Base-by-base conservation (phyloP, 257 asterid genomes). In the Plantago ovata region DNA sequence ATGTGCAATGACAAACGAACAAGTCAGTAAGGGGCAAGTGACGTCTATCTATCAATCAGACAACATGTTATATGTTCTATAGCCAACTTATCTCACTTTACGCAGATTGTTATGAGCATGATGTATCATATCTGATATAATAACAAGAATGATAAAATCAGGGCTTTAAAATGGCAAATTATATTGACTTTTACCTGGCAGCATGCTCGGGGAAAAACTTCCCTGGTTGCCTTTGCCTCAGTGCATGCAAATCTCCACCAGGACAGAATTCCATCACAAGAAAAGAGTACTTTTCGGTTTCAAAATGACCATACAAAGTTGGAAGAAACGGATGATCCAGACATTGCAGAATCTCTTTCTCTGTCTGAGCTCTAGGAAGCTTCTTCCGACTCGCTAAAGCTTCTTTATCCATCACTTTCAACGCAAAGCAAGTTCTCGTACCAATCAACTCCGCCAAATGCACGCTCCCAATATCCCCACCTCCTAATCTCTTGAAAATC, bases 301-400 rank as follows among this genome's bases (percentile, higher is more conserved):
- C 89, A 40, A 82, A 82, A 56, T 82, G 85, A 12, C 83, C 66
- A 70, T 82, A 82, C 55, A 82, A 58, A 44, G 89, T 76, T 36
- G 89, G 89, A 58, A 82, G 83, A 67, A 82, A 82, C 22, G 89
- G 89, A 63, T 82, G 89, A 67, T 82, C 89, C 41, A 82, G 65
- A 58, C 76, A 82, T 64, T 71, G 81, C 58, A 82, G 63, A 56
- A 82, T 82, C 76, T 82, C 85, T 72, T 79, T 76, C 67, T 82
- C 89, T 0, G 89, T 82, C 74, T 79, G 89, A 65, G 85, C 79
- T 65, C 89, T 63, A 19, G 79, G 72, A 38, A 82, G 83, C 65
- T 82, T 82, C 76, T 82, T 79, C 58, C 89, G 59, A 65, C 83
- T 69, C 23, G 67, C 89, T 62, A 82, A 56, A 63, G 77, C 68